These are phyloP conservation scores for Hydnomerulius pinastri DNA, from an alignment of 768 basidiomycete species.

Conservation along the genomic window DNA sequence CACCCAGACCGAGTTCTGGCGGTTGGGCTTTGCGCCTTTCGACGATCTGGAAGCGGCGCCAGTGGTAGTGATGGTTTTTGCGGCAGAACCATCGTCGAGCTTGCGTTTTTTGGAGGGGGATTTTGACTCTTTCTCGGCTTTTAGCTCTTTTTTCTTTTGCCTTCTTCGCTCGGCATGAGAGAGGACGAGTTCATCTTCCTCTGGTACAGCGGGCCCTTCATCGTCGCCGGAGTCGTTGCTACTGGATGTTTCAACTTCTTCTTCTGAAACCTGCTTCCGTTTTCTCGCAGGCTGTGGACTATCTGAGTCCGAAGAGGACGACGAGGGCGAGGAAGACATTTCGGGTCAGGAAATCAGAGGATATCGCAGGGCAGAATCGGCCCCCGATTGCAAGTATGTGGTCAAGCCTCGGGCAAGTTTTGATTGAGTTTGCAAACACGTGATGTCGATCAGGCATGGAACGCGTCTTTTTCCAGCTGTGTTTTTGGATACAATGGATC, in stretches of 20 bases:
- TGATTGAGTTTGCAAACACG: conserved; percentile 2
- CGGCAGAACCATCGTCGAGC: conserved; percentile 29
- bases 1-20: conserved; percentile 92
- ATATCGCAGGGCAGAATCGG: background rate
- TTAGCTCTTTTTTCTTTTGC: conserved; percentile 49
- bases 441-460: conserved; percentile 2
- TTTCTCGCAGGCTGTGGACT: conserved; percentile 31
- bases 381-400: too few species aligned
- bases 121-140: conserved; percentile 22
- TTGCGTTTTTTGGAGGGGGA: conserved; percentile 48
- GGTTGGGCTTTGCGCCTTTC: conserved; percentile 41
- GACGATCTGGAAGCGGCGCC: conserved; percentile 7
- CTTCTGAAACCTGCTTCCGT: conserved; percentile 18
- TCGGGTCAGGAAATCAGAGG: background rate
- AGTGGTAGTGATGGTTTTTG: background rate
- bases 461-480: background rate
- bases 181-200: conserved; percentile 50
- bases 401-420: background rate
- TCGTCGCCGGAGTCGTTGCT: conserved; percentile 18
- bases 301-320: conserved; percentile 33
- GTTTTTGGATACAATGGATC: too few species aligned
- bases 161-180: conserved; percentile 76
- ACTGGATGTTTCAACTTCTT: conserved; percentile 17
- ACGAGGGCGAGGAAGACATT: conserved; percentile 26
- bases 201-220: conserved; percentile 5